Percentiles rank a stretch among this genome's conserved stretches.
Conservation (phyloP, 2,329 filamentous ascomycete species). For the Monosporascus ibericus region DNA sequence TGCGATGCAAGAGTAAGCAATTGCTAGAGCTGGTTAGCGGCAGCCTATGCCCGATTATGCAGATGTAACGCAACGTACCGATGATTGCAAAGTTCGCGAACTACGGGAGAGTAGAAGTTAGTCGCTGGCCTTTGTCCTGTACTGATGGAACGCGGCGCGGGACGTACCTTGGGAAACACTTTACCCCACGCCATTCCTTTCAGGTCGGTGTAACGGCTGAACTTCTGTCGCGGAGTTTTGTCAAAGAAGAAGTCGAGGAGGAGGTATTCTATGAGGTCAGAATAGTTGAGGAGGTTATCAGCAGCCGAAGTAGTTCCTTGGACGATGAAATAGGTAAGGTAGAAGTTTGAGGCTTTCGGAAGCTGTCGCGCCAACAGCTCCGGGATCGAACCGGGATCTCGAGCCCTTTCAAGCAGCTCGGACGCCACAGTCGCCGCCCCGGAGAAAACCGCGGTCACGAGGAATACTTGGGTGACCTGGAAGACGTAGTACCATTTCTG, state of each 20-base stretch:
- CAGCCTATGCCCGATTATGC: too few relatives aligned
- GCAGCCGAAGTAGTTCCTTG: constrained; percentile 66
- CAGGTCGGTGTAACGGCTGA: constrained; percentile 55
- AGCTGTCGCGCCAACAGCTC: constrained; percentile 55
- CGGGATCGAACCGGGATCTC: constrained; percentile 29
- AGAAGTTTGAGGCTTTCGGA: constrained; percentile 69
- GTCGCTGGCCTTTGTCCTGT: constrained; percentile 27
- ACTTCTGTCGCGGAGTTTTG: constrained; percentile 66
- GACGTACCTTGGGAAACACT: constrained; percentile 49
- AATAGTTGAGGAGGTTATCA: constrained; percentile 55
- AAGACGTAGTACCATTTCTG: constrained; percentile 78
- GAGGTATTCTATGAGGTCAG: constrained; percentile 57
- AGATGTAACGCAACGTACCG: constrained; percentile 11
- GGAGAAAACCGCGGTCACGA: constrained; percentile 73
- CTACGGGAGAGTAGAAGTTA: constrained; percentile 8
- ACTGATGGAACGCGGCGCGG: constrained; percentile 49
- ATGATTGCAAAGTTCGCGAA: constrained; percentile 29
- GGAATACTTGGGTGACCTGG: constrained; percentile 78
- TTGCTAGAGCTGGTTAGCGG: constrained; percentile 24
- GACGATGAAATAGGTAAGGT: constrained; percentile 70
- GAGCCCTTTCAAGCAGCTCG: constrained; percentile 16
- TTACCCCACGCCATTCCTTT: constrained; percentile 62
- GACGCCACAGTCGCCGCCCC: constrained; percentile 34
- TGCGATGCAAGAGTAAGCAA: constrained; percentile 70
- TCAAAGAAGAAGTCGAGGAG: constrained; percentile 60